Conservation (phyloP, 2,329 filamentous ascomycete genomes). For the Bretziella fagacearum region DNA sequence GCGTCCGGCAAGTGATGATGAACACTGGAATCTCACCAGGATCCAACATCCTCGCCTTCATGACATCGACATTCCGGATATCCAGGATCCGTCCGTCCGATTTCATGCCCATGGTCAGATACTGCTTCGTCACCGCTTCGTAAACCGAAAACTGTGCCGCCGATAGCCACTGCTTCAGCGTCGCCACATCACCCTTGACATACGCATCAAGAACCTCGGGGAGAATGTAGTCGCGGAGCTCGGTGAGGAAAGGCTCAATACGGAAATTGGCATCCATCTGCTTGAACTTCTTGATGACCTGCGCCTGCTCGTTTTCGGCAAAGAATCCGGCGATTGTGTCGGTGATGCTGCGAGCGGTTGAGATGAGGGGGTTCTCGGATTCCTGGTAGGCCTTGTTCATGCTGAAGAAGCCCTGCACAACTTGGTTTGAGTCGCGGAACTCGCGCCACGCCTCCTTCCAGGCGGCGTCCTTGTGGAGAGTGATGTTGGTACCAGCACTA, state of each 20-base stretch:
- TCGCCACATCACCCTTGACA: constrained; percentile 85
- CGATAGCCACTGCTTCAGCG: constrained; percentile 85
- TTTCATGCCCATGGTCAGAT: constrained; percentile 80
- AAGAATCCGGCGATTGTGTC: constrained; percentile 92
- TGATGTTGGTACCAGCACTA: constrained; percentile 87
- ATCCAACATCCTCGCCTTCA: constrained; percentile 64
- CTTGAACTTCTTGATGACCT: constrained; percentile 95
- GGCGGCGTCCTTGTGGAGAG: constrained; percentile 86
- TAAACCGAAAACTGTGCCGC: constrained; percentile 95
- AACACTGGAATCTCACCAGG: constrained; percentile 86
- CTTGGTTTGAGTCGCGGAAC: constrained; percentile 75
- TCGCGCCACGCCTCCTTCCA: constrained; percentile 99
- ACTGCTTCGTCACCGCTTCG: constrained; percentile 90
- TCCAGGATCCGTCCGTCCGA: constrained; percentile 91
- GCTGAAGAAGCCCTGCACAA: constrained; percentile 76
- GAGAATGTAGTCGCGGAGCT: constrained; percentile 94
- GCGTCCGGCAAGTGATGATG: constrained; percentile 88
- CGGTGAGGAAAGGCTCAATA: constrained; percentile 82
- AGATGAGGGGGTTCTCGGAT: constrained; percentile 90
- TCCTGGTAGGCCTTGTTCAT: constrained; percentile 83
- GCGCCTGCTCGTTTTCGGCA: constrained; percentile 92
- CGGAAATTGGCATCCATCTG: constrained; percentile 92
- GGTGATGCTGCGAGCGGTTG: constrained; percentile 82
- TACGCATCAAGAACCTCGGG: constrained; percentile 96
- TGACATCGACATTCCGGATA: constrained; percentile 82